Percentiles rank a stretch among this genome's conserved stretches.
phyloP scores from a whole-genome alignment of 2,329 filamentous ascomycete genomes.

The Allantophomopsis lycopodina region DNA sequence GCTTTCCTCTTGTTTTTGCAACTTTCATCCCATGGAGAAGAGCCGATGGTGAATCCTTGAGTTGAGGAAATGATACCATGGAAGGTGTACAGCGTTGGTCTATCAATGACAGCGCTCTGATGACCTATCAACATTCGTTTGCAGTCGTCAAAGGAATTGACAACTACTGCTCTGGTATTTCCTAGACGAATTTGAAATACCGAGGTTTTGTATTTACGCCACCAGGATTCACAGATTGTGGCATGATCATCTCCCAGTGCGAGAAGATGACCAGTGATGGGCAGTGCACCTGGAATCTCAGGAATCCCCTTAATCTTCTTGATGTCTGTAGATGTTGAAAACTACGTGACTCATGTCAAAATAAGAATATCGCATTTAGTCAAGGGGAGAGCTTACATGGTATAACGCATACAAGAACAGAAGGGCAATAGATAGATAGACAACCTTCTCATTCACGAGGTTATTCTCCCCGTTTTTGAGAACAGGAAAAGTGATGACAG shows the following conservation, averaged over 20 bases:
- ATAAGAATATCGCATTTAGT: no score
- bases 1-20: slow-evolving; percentile 38
- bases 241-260: slow-evolving; percentile 38
- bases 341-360: not conserved
- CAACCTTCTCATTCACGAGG: no score
- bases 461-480: no score
- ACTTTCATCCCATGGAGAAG: slow-evolving; percentile 35
- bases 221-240: slow-evolving; percentile 33
- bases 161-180: slow-evolving; percentile 35
- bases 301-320: slow-evolving; percentile 31
- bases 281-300: slow-evolving; percentile 34
- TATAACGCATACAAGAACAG: no score
- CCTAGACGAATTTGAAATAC: slow-evolving; percentile 38
- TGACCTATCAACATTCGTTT: slow-evolving; percentile 33
- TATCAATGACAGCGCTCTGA: slow-evolving; percentile 33
- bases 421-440: no score
- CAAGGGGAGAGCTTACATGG: no score
- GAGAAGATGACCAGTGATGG: slow-evolving; percentile 34
- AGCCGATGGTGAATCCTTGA: slow-evolving; percentile 41
- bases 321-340: slow-evolving; percentile 26
- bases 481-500: no score
- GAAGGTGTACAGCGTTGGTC: slow-evolving; percentile 36
- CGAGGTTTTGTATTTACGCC: slow-evolving; percentile 28
- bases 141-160: slow-evolving; percentile 37
- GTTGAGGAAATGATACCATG: slow-evolving; percentile 35